Conservation (phyloP, 2,329 filamentous ascomycete species). For the Penicillium sp. region DNA sequence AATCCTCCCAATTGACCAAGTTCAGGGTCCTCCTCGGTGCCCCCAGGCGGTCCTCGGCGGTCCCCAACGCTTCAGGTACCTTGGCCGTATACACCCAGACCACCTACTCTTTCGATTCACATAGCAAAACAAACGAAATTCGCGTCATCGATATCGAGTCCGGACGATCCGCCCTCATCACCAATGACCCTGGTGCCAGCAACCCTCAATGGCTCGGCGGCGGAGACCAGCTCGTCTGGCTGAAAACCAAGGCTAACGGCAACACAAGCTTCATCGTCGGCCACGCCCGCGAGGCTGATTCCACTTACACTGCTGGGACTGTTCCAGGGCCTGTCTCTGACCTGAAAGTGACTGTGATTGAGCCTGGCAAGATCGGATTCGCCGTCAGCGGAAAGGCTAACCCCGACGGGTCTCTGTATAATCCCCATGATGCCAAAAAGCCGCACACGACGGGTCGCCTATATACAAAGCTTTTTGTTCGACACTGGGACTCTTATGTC, state of each 20-base stretch:
- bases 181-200: slow-evolving; percentile 45
- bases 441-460: slow-evolving; percentile 47
- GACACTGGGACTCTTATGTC: slow-evolving; percentile 54
- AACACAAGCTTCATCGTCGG: slow-evolving; percentile 48
- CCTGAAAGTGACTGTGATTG: slow-evolving; percentile 45
- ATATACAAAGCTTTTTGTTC: slow-evolving; percentile 52
- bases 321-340: slow-evolving; percentile 47
- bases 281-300: slow-evolving; percentile 40
- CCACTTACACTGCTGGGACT: slow-evolving; percentile 46
- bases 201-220: slow-evolving; percentile 49
- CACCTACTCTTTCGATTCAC: slow-evolving; percentile 51
- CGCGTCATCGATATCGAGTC: slow-evolving; percentile 44
- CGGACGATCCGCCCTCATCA: slow-evolving; percentile 42
- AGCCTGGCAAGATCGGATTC: slow-evolving; percentile 44
- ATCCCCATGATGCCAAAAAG: slow-evolving; percentile 50
- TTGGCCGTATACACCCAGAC: slow-evolving; percentile 49
- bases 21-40: slow-evolving; percentile 47
- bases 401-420: slow-evolving; percentile 48
- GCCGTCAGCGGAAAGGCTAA: slow-evolving; percentile 49
- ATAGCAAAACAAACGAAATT: slow-evolving; percentile 48
- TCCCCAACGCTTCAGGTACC: slow-evolving; percentile 47
- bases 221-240: slow-evolving; percentile 45
- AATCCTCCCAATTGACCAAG: not conserved
- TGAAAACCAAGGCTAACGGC: slow-evolving; percentile 46
- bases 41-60: slow-evolving; percentile 45